Evolutionary conservation across 2,329 filamentous ascomycete species (phyloP).

Genomic region (Tolypocladium ovalisporum): DNA sequence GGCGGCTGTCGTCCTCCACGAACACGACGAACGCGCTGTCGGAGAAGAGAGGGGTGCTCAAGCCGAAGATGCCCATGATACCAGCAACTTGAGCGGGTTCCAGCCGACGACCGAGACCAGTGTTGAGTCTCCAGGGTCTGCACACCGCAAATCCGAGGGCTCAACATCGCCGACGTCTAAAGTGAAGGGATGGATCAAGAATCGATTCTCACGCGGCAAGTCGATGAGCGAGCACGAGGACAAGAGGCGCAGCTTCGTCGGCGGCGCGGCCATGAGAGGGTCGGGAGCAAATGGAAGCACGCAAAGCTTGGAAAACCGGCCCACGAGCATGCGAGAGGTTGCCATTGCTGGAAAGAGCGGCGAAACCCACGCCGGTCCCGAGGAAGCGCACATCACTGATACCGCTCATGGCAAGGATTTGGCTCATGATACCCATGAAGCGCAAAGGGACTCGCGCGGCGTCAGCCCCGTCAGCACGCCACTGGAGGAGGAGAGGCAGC

Average conservation of each 20-base stretch:
- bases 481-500: constrained; percentile 32
- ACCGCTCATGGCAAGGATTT: constrained; percentile 7
- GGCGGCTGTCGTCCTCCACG: constrained; percentile 7
- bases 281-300: constrained; percentile 33
- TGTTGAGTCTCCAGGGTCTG: constrained; percentile 2
- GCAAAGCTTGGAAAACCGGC: constrained; percentile 28
- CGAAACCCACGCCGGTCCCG: constrained; percentile 1
- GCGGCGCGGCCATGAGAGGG: constrained; percentile 35
- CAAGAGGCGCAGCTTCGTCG: constrained; percentile 33
- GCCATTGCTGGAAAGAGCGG: constrained; percentile 29
- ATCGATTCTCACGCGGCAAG: constrained; percentile 35
- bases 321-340: constrained; percentile 34
- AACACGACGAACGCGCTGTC: constrained; percentile 3
- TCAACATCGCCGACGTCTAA: constrained; percentile 24
- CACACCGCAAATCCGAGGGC: constrained; percentile 5
- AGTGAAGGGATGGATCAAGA: constrained; percentile 46
- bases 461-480: constrained; percentile 24
- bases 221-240: constrained; percentile 25
- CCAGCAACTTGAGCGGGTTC: not conserved
- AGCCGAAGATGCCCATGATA: constrained; percentile 1
- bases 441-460: constrained; percentile 18
- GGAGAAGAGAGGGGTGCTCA: constrained; percentile 5
- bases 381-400: not conserved
- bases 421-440: constrained; percentile 8
- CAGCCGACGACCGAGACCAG: not conserved